Evolutionary conservation across 495 filamentous ascomycete genomes (phyloP).

Genomic region (Penicillium alfredii): DNA sequence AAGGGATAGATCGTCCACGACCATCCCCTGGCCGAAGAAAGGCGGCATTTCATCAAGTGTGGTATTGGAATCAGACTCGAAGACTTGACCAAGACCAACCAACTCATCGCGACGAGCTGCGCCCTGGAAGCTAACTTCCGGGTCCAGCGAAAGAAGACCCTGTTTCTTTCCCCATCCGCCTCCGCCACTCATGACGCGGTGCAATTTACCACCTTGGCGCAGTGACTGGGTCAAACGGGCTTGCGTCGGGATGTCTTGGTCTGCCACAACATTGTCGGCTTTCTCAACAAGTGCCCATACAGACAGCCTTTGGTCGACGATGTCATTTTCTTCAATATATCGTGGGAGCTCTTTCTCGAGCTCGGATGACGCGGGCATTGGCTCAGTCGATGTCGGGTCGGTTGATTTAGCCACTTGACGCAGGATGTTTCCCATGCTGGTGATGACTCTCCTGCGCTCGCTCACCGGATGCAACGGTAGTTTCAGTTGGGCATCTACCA

Average conservation of each 20-base stretch:
- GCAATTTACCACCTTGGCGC: conserved; percentile 46
- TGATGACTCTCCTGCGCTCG: conserved; percentile 53
- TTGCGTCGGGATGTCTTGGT: conserved; percentile 14
- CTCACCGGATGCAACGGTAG: conserved; percentile 62
- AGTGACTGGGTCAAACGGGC: conserved; percentile 21
- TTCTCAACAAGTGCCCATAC: conserved; percentile 71
- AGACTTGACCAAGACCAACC: conserved; percentile 15
- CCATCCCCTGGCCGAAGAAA: conserved; percentile 17
- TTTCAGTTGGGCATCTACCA: conserved; percentile 20
- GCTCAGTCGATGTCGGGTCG: conserved; percentile 29
- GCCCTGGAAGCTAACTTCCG: conserved; percentile 45
- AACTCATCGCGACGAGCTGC: conserved; percentile 8
- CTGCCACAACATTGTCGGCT: conserved; percentile 13
- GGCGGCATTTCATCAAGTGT: conserved; percentile 12
- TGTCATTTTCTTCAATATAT: conserved; percentile 47
- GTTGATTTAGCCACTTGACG: conserved; percentile 53
- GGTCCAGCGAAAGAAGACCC: conserved; percentile 77
- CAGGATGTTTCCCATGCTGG: conserved; percentile 78
- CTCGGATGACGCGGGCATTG: conserved; percentile 67
- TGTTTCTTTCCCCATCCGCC: conserved; percentile 87
- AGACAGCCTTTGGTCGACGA: conserved; percentile 45
- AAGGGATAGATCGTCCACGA: conserved; percentile 31
- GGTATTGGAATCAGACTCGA: conserved; percentile 12
- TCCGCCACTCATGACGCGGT: conserved; percentile 75
- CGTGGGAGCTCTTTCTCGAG: conserved; percentile 60